phyloP scores from a whole-genome alignment of 139 green algal genomes.

The Mesostigma viride region DNA sequence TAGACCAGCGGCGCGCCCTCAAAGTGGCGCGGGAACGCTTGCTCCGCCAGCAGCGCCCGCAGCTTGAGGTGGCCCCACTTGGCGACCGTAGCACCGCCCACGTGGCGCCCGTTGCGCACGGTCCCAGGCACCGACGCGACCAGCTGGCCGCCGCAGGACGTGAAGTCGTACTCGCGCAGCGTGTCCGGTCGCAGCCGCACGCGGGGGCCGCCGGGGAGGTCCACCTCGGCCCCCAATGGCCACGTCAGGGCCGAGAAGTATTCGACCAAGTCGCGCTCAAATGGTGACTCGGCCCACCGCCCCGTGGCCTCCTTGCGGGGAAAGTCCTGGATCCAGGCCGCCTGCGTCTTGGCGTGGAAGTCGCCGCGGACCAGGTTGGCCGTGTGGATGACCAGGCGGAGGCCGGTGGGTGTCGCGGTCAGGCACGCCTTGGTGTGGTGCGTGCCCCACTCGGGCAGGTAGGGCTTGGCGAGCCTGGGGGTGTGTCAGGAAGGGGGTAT shows the following conservation, averaged over 20 bases:
- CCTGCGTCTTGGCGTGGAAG: conserved; percentile 63
- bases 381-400: conserved; percentile 65
- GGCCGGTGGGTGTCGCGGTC: conserved; percentile 34
- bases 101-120: too few species aligned
- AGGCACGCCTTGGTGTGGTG: conserved; percentile 54
- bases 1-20: conserved; percentile 32
- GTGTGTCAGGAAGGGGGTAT: too few species aligned
- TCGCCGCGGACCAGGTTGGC: conserved; percentile 72
- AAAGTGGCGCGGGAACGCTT: background rate
- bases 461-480: too few species aligned
- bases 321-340: conserved; percentile 62
- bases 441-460: conserved; percentile 28
- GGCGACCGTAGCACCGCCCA: conserved; percentile 31
- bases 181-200: background rate
- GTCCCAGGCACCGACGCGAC: conserved; percentile 44
- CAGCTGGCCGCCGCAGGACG: conserved; percentile 39
- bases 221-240: too few species aligned
- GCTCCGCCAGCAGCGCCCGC: conserved; percentile 21
- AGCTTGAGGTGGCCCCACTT: conserved; percentile 57
- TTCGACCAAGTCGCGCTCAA: conserved; percentile 42
- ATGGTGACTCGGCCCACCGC: conserved; percentile 24
- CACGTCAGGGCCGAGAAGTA: conserved; percentile 51
- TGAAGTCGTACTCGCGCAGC: conserved; percentile 50
- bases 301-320: conserved; percentile 38
- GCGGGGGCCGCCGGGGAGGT: too few species aligned